Conservation (phyloP, 345 rosid species). For the Eucalyptus guilfoylei region DNA sequence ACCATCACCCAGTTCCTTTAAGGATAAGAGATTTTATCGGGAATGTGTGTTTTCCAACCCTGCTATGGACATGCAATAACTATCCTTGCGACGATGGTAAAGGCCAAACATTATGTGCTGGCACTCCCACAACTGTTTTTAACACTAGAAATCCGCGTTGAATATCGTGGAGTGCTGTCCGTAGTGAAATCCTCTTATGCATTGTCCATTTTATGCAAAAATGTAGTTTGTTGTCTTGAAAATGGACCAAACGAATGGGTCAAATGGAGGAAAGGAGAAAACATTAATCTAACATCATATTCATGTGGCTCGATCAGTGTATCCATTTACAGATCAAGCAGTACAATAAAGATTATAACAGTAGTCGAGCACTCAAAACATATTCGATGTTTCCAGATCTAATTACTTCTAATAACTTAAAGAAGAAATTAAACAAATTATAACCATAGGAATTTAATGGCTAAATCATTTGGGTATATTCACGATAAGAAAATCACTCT, state of each 20-base stretch:
- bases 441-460: neutral
- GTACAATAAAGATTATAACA: too few relatives aligned
- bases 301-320: fast-evolving
- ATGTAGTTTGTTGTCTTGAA: too few relatives aligned
- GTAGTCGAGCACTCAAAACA: fast-evolving
- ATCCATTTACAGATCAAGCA: fast-evolving
- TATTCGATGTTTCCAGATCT: fast-evolving
- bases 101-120: neutral
- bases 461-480: neutral
- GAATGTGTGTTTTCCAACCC: neutral
- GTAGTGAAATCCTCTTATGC: neutral
- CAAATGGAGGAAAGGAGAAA: too few relatives aligned
- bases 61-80: neutral
- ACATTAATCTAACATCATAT: too few relatives aligned
- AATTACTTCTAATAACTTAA: too few relatives aligned
- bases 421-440: too few relatives aligned
- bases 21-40: neutral
- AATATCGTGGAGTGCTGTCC: too few relatives aligned
- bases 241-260: fast-evolving
- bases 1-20: too few relatives aligned
- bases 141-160: neutral
- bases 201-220: neutral
- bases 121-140: too few relatives aligned
- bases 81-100: neutral
- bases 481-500: neutral